Evolutionary conservation across 768 basidiomycete species (phyloP), one percentile per base, ranked within the genome.

Genomic region (Auriscalpium vulgare): DNA sequence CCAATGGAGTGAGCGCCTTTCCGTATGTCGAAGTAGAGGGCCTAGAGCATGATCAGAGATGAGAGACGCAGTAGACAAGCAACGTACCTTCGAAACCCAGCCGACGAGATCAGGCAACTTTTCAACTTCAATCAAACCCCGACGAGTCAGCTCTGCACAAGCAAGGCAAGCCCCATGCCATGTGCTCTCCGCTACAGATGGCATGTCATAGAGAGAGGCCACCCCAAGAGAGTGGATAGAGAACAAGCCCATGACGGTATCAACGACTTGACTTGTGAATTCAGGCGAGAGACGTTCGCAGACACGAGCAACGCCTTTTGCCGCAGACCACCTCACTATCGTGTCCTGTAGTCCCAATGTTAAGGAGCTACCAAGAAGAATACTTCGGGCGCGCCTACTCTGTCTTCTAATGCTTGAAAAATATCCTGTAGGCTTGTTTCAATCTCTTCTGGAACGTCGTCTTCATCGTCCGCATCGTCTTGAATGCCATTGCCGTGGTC

Each of bases 121-220:
- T 47, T 79, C 73, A 37, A 75, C 69, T 16, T 76, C 68, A 21
- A 97, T 74, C 51, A 95, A 77, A 50, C 84, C 88, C 63, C 93
- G 75, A 47, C 97, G 81, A 40, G 91, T 88, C 74, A 97, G 81
- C 72, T 98, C 95, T 17, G 95, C 95, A 60, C 90, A 85, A 14
- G 92, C 91, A 36, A 98, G 76, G 66, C 87, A 92, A 11, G 91
- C 87, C 5, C 97, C 97, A 71, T 99, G 97, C 93, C 95, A 97
- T 51, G 88, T 89, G 57, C 79, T 78, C 69, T 97, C 94, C 29
- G 93, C 88, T 50, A 85, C 73, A 10, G 87, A 77, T 37, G 86
- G 83, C 63, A 90, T 75, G 65, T 88, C 87, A 63, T 86, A 86
- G 46, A 87, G 65, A 56, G 73, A 79, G 13, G 83, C 82, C 8